Percentiles rank a stretch among this genome's conserved stretches.
phyloP scores from a whole-genome alignment of 1,139 yeast species.

The Protomyces arabidopsidicola region DNA sequence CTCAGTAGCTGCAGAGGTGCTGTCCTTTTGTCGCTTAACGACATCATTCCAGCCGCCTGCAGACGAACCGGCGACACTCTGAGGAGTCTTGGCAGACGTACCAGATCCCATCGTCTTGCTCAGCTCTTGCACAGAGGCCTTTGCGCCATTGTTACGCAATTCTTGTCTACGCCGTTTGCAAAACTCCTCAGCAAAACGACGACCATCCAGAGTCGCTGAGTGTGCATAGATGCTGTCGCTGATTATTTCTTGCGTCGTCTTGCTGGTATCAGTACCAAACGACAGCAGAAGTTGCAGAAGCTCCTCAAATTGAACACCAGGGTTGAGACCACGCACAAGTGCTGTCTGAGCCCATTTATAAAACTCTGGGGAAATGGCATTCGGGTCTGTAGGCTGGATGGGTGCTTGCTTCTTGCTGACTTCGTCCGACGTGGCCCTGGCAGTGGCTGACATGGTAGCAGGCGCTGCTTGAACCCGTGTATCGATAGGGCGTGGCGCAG shows the following conservation, averaged over 20 bases:
- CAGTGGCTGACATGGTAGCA: constrained; percentile 36
- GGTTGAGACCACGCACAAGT: constrained; percentile 59
- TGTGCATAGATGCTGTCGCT: constrained; percentile 89
- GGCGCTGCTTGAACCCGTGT: constrained; percentile 32
- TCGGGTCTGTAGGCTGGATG: constrained; percentile 31
- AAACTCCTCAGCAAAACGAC: constrained; percentile 88
- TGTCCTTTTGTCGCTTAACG: constrained; percentile 19
- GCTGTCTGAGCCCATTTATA: constrained; percentile 78
- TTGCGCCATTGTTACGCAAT: constrained; percentile 11
- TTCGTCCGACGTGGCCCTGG: constrained; percentile 21
- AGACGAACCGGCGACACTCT: constrained; percentile 40
- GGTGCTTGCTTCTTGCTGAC: constrained; percentile 8
- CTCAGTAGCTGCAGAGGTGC: not conserved
- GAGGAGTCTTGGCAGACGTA: constrained; percentile 49
- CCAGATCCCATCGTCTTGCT: constrained; percentile 53
- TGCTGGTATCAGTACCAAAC: constrained; percentile 55
- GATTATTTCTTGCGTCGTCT: constrained; percentile 76
- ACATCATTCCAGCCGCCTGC: constrained; percentile 41
- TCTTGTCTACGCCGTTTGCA: constrained; percentile 60
- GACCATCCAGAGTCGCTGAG: constrained; percentile 89
- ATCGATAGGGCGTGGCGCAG: constrained; percentile 41
- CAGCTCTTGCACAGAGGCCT: constrained; percentile 43
- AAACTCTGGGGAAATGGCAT: constrained; percentile 49
- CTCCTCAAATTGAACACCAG: constrained; percentile 63
- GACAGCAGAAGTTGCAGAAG: constrained; percentile 74